Conservation (phyloP, 768 basidiomycete species). For the Boletus rubroflammeus region DNA sequence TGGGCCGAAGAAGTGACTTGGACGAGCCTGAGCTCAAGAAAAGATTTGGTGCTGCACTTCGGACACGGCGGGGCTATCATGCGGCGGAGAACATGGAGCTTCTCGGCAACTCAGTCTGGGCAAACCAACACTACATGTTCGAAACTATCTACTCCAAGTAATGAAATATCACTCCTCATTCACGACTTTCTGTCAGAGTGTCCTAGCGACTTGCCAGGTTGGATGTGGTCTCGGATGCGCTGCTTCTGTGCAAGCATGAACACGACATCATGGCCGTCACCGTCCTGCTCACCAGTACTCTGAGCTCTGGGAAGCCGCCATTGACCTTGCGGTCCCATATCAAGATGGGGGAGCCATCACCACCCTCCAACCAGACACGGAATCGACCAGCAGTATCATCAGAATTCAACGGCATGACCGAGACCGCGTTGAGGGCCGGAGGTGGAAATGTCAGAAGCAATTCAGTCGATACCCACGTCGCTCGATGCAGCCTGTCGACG, state of each 20-base stretch:
- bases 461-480: conserved; percentile 92
- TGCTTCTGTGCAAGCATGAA: conserved; percentile 62
- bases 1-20: conserved; percentile 6
- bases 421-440: conserved; percentile 62
- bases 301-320: conserved; percentile 90
- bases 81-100: conserved; percentile 14
- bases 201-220: conserved; percentile 79
- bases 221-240: conserved; percentile 74
- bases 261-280: conserved; percentile 3
- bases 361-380: conserved; percentile 74
- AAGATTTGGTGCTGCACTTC: conserved; percentile 12
- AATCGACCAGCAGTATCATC: conserved; percentile 89
- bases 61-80: conserved; percentile 14
- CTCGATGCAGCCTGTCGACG: conserved; percentile 75
- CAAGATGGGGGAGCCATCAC: conserved; percentile 39
- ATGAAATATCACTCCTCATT: background rate
- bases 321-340: conserved; percentile 91
- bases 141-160: background rate
- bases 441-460: conserved; percentile 88
- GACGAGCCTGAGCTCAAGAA: conserved; percentile 24
- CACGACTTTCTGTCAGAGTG: conserved; percentile 72
- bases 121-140: conserved; percentile 5
- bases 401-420: conserved; percentile 68
- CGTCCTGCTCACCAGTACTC: conserved; percentile 58
- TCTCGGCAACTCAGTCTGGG: conserved; percentile 2